Evolutionary conservation across 75 land plant species (phyloP), one percentile per base, ranked within the genome.

Genomic region (Larix kaempferi): DNA sequence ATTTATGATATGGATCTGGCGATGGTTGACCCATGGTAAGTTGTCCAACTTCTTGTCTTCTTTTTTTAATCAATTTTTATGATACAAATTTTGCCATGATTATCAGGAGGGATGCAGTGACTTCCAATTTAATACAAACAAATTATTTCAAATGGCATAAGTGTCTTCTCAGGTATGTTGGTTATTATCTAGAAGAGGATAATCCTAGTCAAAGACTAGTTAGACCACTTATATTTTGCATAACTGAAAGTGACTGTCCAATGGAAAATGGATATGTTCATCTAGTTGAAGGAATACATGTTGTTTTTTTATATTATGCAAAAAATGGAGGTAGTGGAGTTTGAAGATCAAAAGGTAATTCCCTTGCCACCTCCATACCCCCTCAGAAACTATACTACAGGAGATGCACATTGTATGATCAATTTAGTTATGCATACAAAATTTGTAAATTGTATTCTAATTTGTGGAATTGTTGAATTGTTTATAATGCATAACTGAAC

Each of bases 211-310:
- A 98, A 21, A 86, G 99, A 73, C 91, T 96, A 63, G 99, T 92
- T 21, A 91, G 92, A 63, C 99, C 99, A 56, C 84, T 94, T 35
- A 89, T 96, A 60, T 96, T 96, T 75, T 94, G 95, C 77, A 82
- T 95, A 81, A 94, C 99, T 25, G 93, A 94, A 79, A 92, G 99
- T 84, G 97, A 92, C 56, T 92, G 97, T 73, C 98, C 99, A 25
- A 89, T 96, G 92, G 99, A 96, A 77, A 96, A 96, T 85, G 99
- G 99, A 12, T 96, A 96, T 84, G 99, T 98, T 25, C 88, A 95
- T 54, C 99, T 95, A 58, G 95, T 94, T 77, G 99, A 96, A 78
- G 99, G 99, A 54, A 93, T 95, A 56, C 76, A 90, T 81, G 90
- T 95, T 2, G 78, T 93, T 56, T 92, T 95, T 29, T n/a, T n/a